Evolutionary conservation across 176 grass and related monocot genomes (phyloP), one percentile per base, ranked within the genome.

Genomic region (Alloteropsis semialata): DNA sequence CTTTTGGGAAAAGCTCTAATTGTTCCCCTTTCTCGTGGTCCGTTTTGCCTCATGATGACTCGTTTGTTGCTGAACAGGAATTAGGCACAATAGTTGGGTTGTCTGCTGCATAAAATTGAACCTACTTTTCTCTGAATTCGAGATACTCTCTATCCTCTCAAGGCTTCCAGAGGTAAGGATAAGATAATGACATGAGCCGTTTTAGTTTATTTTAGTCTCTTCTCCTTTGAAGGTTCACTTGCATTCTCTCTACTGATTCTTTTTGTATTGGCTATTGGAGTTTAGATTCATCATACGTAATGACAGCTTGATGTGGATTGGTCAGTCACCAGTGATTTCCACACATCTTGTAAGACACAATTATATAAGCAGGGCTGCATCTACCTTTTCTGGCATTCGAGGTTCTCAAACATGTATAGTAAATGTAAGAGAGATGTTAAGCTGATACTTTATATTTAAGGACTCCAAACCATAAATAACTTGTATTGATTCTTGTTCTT

Each of bases 161-260:
- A 78, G 27, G 43, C 25, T 61, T 53, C 53, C 80, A 62, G 33
- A 53, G 44, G 80, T 71, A 49, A 54, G 65, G 44, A 81, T 28
- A 1, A 38, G 69, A 74, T 44, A 41, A 42, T 66, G 58, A 33
- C 44, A 17, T 64, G 58, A 51, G 0, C 51, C 14, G 33, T 82
- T 76, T 69, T 74, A 50, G 22, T 86, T 33, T 53, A 65, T 74
- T 57, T 19, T 44, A 25, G 6, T 86, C 46, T 51, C 8, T 80
- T 34, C 69, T 25, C 46, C 10, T 78, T 33, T 10, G 44, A 80
- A 65, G 56, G 19, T 4, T 2, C 24, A 28, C 32, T 33, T 65
- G 56, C 38, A 13, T 87, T 76, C 9, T 68, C 12, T 72, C 8
- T 65, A 22, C 27, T 51, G 28, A 13, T 65, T 53, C 62, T 80